These are phyloP conservation scores for Erodium moschatum DNA, from an alignment of 441 rosid species.

Conservation along the genomic window DNA sequence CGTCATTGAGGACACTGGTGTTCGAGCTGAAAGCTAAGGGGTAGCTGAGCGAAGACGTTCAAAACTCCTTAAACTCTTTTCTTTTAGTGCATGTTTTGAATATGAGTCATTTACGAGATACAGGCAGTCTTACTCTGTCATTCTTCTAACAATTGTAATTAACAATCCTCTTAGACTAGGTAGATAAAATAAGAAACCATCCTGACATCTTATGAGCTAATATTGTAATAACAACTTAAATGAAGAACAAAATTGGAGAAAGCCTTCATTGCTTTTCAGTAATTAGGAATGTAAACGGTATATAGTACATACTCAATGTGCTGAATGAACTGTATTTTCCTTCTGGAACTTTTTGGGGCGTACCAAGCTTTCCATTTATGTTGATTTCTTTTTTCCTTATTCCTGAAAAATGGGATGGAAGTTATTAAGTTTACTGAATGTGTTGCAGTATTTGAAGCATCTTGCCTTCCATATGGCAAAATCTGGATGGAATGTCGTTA, in stretches of 20 bases:
- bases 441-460: conserved; percentile 25
- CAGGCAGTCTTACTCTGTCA: background rate
- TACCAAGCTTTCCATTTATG: background rate
- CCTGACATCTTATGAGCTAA: background rate
- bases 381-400: background rate
- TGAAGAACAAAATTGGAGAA: background rate
- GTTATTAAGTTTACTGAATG: background rate
- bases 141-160: background rate
- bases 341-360: background rate
- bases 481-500: conserved; percentile 25
- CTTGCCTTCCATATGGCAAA: conserved; percentile 25
- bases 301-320: background rate
- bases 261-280: background rate
- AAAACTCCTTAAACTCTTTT: background rate
- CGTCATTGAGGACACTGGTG: background rate
- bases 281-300: background rate
- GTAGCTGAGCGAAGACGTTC: background rate
- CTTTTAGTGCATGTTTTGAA: background rate
- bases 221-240: background rate
- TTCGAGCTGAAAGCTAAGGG: background rate
- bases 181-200: background rate
- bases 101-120: background rate
- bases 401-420: background rate
- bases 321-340: background rate
- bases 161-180: background rate